These are phyloP conservation scores for Candida lessepsii DNA, from an alignment of 805 yeast genomes.

Conservation along the genomic window DNA sequence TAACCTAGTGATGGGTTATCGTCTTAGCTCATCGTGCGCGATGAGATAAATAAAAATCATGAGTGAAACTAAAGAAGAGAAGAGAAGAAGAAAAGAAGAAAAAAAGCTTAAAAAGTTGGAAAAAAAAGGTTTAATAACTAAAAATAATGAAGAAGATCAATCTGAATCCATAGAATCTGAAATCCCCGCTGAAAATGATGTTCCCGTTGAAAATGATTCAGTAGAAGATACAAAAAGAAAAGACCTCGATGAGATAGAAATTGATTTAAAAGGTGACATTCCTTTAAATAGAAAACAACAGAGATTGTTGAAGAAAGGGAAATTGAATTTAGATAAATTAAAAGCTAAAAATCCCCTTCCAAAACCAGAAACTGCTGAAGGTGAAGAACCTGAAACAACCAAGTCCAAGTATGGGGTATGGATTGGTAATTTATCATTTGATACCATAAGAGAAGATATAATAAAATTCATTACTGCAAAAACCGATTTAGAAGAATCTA, in stretches of 20 bases:
- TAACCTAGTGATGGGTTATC: too few relatives aligned
- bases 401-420: conserved; percentile 75
- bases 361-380: conserved; percentile 35
- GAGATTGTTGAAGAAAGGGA: conserved; percentile 78
- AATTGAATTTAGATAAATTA: conserved; percentile 63
- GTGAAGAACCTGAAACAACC: conserved; percentile 26
- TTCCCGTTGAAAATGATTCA: too few relatives aligned
- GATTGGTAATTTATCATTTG: conserved; percentile 91
- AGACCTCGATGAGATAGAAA: conserved; percentile 62
- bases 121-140: conserved; percentile 20
- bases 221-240: conserved; percentile 27
- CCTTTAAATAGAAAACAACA: conserved; percentile 92
- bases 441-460: conserved; percentile 75
- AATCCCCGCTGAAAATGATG: too few relatives aligned
- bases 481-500: conserved; percentile 44
- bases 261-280: conserved; percentile 64
- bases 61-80: conserved; percentile 20
- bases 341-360: conserved; percentile 37
- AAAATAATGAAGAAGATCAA: conserved; percentile 12
- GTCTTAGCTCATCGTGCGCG: background rate
- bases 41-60: conserved; percentile 5
- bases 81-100: conserved; percentile 23
- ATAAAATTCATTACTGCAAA: conserved; percentile 61
- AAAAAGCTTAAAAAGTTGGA: conserved; percentile 33
- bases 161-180: too few relatives aligned